Base-by-base conservation (phyloP, 2,329 filamentous ascomycete species). In the Ascocoryne sarcoides region DNA sequence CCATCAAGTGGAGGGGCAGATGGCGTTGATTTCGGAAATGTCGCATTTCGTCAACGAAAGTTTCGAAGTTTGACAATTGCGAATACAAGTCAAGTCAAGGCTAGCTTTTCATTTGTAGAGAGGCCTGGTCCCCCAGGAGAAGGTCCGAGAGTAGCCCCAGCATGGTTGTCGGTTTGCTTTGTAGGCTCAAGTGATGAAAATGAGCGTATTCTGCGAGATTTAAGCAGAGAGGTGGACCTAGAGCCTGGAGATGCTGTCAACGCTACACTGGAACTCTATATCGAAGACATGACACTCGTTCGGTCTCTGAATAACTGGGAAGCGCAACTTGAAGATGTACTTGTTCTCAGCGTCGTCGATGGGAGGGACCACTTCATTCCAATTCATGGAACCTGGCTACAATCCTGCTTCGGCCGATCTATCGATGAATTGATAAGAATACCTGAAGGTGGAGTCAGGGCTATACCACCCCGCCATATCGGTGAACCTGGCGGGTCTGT, bases 291-390 rank as follows among this genome's bases (percentile, higher is more conserved):
- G 3, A 61, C 70, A 0, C 71, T 82, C 14, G 77, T 86, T 0
- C 76, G 75, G 14, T 65, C 71, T 2, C 69, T 98, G 28, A 96
- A 96, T 50, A 70, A 82, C 39, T 77, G 75, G 12, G 67, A 70
- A 2, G 59, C 68, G 3, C 67, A 66, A 5, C 66, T 98, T 0
- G 90, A 96, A 47, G 88, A 96, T 49, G 80, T 98, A 3, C 68
- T 98, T 5, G 82, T 98, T 2, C 70, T 98, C 7, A 79, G 88
- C 1, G 84, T 98, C 4, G 72, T 78, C 9, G 76, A 82, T 38
- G 93, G 93, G 1, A 75, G 88, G 35, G 92, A 98, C 54, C 84
- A 96, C 57, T 98, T 98, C 58, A 76, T 98, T 29, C 82, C 88
- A 0, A 69, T 95, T 0, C 79, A 75, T 17, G 92, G 76, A 0